Base-by-base conservation (phyloP, 805 yeast genomes). In the Lipomyces sp. region DNA sequence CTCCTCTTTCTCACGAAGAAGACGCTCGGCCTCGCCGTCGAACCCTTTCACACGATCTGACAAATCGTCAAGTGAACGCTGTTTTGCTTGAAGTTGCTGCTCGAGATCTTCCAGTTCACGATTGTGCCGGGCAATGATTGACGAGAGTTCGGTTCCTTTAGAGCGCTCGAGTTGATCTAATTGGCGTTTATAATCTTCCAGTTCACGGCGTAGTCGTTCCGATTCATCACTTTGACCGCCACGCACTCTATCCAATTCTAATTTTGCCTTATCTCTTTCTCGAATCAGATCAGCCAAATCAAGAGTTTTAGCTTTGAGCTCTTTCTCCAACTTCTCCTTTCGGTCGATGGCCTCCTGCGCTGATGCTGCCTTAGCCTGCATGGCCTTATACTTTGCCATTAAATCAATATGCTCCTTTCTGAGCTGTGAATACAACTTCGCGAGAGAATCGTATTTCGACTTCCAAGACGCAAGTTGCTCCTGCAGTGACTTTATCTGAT, bases 261-360 rank as follows among this genome's bases (percentile, higher is more conserved):
- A 73, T 63, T 91, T 77, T 1, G 95, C 95, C 42, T 95, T 77
- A 64, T 88, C 96, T 51, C 96, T 80, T 65, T 88, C 96, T 55
- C 93, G 78, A 49, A 89, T 89, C 61, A 88, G 75, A 61, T 87
- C 95, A 1, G 95, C 95, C 54, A 88, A 74, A 68, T 88, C 96
- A 39, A 88, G 75, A 65, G 86, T 88, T 69, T 89, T 89, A 13
- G 90, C 42, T 65, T 86, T 88, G 66, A 88, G 71, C 53, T 89
- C 96, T 49, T 85, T 77, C 63, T 89, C 96, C 33, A 85, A 70
- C 63, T 80, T 80, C 63, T 89, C 96, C 59, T 89, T 81, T 68
- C 82, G 84, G 57, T 84, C 84, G 56, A 89, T 79, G 0, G 95
- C 85, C 69, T 89, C 96, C 65, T 88, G 95, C 10, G 96, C 96